Evolutionary conservation across 164 flowering plant species (phyloP), one percentile per base, ranked within the genome.

Genomic region (Platanus orientalis): DNA sequence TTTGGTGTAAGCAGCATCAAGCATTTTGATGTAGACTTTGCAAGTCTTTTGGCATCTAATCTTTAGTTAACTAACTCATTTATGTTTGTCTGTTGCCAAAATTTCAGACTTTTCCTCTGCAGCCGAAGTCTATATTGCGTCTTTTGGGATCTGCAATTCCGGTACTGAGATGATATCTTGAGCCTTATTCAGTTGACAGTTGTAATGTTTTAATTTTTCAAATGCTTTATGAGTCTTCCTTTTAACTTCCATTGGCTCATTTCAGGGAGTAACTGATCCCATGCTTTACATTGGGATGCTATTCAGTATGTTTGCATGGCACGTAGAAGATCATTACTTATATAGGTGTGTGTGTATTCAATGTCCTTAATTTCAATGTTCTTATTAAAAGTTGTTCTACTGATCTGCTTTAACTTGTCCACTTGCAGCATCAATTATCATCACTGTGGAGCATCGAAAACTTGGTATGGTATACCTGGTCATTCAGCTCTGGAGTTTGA

Each of bases 261-360:
- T 69, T 44, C 85, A 94, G 99, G 99, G 99, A 66, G 94, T 92
- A n/a, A n/a, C n/a, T n/a, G n/a, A n/a, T n/a, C n/a, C n/a, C n/a
- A n/a, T n/a, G n/a, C n/a, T n/a, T n/a, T 94, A 94, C 76, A 94
- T 94, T 69, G 99, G 97, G 55, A 94, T 95, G 99, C 80, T 95
- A 34, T 92, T 95, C 65, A 95, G 99, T 70, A 78, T 89, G 88
- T 92, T 95, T 84, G 99, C 99, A 58, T 95, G 99, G 99, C 99
- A 95, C 67, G 99, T 95, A 63, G 99, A 95, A 74, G 99, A 95
- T 72, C 99, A 94, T 79, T 88, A 88, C 76, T 62, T 94, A 74
- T 94, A 94, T 70, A 94, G 97, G 98, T 94, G 74, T 54, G 25
- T 49, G 6, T 62, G 39, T 27, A 34, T 26, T 51, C 4, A 11